These are phyloP conservation scores for Patellifolia procumbens DNA, from an alignment of 179 eudicot species.

Conservation along the genomic window DNA sequence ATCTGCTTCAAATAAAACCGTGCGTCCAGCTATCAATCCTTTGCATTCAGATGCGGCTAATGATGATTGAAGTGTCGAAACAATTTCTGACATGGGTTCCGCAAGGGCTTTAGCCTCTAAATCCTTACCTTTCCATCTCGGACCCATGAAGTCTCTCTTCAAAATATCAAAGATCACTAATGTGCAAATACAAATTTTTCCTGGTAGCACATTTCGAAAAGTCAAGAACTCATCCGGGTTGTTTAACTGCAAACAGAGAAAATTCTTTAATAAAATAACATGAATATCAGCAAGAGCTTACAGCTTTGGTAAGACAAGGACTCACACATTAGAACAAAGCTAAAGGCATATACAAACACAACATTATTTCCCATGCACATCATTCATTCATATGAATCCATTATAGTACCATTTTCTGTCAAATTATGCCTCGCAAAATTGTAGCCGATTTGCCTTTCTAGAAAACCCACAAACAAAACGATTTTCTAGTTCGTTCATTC, in stretches of 20 bases:
- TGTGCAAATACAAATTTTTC: neutral
- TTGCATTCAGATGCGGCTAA: constrained; percentile 37
- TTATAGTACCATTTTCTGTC: no score
- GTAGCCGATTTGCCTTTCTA: no score
- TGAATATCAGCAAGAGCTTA: neutral
- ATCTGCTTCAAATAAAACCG: constrained; percentile 47
- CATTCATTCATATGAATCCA: no score
- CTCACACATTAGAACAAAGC: neutral
- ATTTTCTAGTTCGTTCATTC: no score
- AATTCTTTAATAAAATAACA: neutral
- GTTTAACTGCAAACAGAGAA: neutral
- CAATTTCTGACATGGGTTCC: constrained; percentile 58
- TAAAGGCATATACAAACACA: no score
- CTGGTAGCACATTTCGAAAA: neutral
- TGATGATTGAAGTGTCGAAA: constrained; percentile 43
- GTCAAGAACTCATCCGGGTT: neutral
- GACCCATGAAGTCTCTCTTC: constrained; percentile 35
- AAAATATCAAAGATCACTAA: neutral
- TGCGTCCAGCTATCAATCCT: constrained; percentile 49
- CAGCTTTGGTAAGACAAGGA: neutral
- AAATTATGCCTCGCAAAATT: no score
- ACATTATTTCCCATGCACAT: no score
- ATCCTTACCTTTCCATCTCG: constrained; percentile 62
- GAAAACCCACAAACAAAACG: no score
- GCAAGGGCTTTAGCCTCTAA: constrained; percentile 54